These are phyloP conservation scores for Pseudogymnoascus sp. DNA, from an alignment of 2,329 filamentous ascomycete species.

Conservation along the genomic window DNA sequence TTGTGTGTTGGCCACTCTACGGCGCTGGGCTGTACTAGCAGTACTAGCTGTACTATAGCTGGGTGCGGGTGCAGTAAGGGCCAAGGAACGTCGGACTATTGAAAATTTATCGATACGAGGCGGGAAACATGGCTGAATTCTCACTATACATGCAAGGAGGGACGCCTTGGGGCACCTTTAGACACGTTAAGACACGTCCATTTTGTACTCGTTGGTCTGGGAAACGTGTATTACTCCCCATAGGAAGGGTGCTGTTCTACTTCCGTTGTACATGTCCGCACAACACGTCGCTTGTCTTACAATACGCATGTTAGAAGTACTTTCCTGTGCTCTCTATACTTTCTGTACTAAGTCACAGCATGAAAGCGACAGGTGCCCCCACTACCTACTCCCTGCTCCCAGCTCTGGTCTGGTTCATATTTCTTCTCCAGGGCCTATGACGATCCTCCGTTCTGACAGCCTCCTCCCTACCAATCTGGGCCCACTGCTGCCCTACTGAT, in stretches of 20 bases:
- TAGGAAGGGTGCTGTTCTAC: background rate
- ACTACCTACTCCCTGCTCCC: background rate
- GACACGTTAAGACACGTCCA: background rate
- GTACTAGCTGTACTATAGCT: background rate
- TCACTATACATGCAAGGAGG: background rate
- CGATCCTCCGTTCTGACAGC: background rate
- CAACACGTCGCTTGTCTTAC: background rate
- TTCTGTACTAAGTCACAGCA: background rate
- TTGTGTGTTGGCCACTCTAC: background rate
- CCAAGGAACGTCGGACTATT: background rate
- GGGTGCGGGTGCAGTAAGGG: background rate
- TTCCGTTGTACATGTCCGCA: background rate
- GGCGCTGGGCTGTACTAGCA: background rate
- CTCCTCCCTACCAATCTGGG: background rate
- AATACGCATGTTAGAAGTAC: background rate
- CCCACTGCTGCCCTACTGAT: background rate
- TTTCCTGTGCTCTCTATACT: background rate
- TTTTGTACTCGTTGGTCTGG: background rate
- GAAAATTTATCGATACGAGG: constrained; percentile 4
- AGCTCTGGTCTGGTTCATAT: background rate
- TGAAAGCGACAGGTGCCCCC: background rate
- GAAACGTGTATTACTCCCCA: background rate
- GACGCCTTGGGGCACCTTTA: background rate
- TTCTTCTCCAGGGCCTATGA: background rate
- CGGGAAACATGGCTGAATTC: background rate